Base-by-base conservation (phyloP, 2,329 filamentous ascomycete genomes). In the Fusarium pseudocircinatum region DNA sequence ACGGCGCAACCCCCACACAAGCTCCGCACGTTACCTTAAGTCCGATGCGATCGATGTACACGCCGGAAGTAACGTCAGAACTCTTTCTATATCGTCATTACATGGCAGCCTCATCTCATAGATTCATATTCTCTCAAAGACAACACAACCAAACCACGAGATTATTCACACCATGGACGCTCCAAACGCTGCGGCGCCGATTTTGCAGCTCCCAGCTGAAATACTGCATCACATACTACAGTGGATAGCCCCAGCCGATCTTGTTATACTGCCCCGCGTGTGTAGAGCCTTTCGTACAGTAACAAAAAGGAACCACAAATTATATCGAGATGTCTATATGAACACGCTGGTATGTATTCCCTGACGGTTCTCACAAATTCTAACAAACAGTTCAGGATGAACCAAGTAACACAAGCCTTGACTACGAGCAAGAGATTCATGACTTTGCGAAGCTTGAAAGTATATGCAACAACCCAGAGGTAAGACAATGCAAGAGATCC, bases 261-360 rank as follows among this genome's bases (percentile, higher is more conserved):
- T 94, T 14, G 83, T 85, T 4, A 78, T 81, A 13, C 78, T 93
- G 49, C 84, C 86, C 42, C 81, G 79, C 66, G 86, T 87, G 52
- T 92, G 88, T 78, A 84, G 81, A 24, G 79, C 77, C 16, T 82
- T 95, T 52, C 81, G 88, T 66, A 79, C 82, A 39, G 88, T 89
- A 70, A 84, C 93, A 59, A 84, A 82, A 54, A 85, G 84, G 47
- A 93, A 94, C 78, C 79, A 81, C 22, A 82, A 88, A 14, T 82
- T 95, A 18, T 91, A 86, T 79, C 90, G 88, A 67, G 85, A 87
- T 28, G 82, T 93, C 12, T 95, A 93, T 78, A 80, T 91, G 8
- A 83, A 83, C 22, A 80, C 81, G 47, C 85, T 90, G 61, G 91
- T 92, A 80, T 75, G 83, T 69, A 14, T 7, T 34, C n/a, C 24